Percentiles rank a stretch among this genome's conserved stretches.
phyloP scores from a whole-genome alignment of 73 alveolate genomes.

The Loxodes magnus region DNA sequence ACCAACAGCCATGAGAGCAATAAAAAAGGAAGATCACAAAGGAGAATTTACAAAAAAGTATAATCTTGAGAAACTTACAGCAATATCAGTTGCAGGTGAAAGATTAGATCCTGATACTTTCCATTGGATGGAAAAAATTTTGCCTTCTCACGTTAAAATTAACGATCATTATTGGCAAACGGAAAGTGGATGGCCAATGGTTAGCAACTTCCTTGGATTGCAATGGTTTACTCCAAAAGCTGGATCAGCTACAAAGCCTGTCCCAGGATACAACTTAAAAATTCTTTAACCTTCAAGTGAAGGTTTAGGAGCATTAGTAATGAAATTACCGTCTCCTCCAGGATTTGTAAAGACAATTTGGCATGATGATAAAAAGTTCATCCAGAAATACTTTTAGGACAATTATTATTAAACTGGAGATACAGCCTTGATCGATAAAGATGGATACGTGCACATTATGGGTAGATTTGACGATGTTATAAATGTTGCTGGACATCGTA shows the following conservation, averaged over 20 bases:
- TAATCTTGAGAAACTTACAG: constrained; percentile 17
- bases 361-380: constrained; percentile 11
- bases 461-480: constrained; percentile 86
- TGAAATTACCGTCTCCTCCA: constrained; percentile 18
- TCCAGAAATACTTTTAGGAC: not conserved
- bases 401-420: constrained; percentile 70
- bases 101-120: constrained; percentile 52
- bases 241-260: constrained; percentile 31
- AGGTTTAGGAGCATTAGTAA: constrained; percentile 2
- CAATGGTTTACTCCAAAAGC: constrained; percentile 28
- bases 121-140: constrained; percentile 74
- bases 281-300: constrained; percentile 16
- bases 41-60: constrained; percentile 57
- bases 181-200: constrained; percentile 77
- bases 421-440: constrained; percentile 68
- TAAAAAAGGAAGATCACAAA: constrained; percentile 78
- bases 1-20: constrained; percentile 99
- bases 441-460: constrained; percentile 78
- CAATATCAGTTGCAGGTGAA: constrained; percentile 37
- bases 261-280: constrained; percentile 34
- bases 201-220: constrained; percentile 29
- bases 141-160: constrained; percentile 10
- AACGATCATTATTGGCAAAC: constrained; percentile 99
- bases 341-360: constrained; percentile 18
- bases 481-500: constrained; percentile 77